A percentile compares a stretch with the other conserved stretches of the same genome.
Conservation (phyloP, 148 eudicot genomes). For the Bassia scoparia region DNA sequence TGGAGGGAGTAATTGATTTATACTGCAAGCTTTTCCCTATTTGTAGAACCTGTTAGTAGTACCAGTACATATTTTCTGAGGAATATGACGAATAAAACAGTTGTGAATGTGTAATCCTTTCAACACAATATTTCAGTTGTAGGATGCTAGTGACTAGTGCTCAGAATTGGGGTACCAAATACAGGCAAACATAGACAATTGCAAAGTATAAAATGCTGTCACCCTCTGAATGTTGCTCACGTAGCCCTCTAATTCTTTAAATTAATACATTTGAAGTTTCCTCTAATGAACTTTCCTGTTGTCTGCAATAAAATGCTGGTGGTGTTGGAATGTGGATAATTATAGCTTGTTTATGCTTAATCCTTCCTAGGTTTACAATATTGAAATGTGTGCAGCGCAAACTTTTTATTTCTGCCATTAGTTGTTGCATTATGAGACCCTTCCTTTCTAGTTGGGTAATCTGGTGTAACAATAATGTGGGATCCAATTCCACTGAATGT, state of each 20-base stretch:
- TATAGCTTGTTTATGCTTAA: not conserved
- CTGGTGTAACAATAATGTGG: not conserved
- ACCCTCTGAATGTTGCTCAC: no score
- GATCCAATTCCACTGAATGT: not conserved
- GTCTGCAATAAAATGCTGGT: not conserved
- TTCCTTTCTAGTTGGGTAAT: not conserved
- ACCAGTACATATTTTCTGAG: no score
- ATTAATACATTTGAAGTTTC: no score
- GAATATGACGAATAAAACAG: no score
- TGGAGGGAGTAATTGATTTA: not conserved
- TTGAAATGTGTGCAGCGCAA: not conserved
- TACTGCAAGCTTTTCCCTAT: not conserved
- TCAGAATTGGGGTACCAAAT: no score
- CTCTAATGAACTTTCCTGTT: no score
- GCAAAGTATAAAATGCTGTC: no score
- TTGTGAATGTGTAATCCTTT: not conserved
- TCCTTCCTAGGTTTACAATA: not conserved
- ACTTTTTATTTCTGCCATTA: not conserved
- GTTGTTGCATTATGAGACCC: not conserved
- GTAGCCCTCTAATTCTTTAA: no score
- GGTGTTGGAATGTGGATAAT: not conserved
- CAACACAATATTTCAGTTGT: not conserved
- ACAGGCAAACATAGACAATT: no score
- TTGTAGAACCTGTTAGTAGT: not conserved
- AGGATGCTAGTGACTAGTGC: no score